Conservation (phyloP, 116 monocot genomes). For the Trichopus zeylanicus region DNA sequence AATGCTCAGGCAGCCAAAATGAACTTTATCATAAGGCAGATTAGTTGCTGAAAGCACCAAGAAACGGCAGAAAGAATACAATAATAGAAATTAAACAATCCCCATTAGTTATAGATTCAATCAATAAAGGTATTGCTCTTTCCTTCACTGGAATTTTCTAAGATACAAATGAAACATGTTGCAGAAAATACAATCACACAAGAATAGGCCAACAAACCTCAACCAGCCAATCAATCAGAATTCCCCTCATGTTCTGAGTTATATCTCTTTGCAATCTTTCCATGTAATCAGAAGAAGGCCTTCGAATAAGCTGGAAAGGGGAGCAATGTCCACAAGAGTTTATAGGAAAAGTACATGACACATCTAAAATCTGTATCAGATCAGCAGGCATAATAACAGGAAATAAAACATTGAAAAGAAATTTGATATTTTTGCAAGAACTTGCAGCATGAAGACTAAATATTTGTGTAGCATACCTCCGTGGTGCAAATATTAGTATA, state of each 20-base stretch:
- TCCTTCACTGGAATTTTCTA: not conserved
- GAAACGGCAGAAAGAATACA: no score
- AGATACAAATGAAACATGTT: not conserved
- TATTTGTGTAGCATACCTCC: conserved; percentile 50
- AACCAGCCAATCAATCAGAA: conserved; percentile 95
- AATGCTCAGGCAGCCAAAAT: no score
- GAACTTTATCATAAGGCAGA: no score
- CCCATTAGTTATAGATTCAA: not conserved
- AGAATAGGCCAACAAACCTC: conserved; percentile 42
- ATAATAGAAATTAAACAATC: not conserved
- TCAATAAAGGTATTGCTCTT: not conserved
- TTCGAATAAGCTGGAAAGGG: conserved; percentile 53
- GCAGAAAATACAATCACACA: not conserved
- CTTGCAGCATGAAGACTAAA: no score
- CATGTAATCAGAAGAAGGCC: conserved; percentile 64
- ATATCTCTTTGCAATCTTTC: conserved; percentile 78
- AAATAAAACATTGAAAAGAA: no score
- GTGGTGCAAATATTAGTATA: conserved; percentile 54
- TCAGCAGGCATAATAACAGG: no score
- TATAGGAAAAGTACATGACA: not conserved
- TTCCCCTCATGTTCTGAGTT: conserved; percentile 75
- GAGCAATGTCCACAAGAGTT: not conserved
- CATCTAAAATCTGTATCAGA: no score
- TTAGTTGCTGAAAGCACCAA: no score
- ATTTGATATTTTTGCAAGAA: no score